These are phyloP conservation scores for Fusarium camptoceras DNA, from an alignment of 2,329 filamentous ascomycete species.

Conservation along the genomic window DNA sequence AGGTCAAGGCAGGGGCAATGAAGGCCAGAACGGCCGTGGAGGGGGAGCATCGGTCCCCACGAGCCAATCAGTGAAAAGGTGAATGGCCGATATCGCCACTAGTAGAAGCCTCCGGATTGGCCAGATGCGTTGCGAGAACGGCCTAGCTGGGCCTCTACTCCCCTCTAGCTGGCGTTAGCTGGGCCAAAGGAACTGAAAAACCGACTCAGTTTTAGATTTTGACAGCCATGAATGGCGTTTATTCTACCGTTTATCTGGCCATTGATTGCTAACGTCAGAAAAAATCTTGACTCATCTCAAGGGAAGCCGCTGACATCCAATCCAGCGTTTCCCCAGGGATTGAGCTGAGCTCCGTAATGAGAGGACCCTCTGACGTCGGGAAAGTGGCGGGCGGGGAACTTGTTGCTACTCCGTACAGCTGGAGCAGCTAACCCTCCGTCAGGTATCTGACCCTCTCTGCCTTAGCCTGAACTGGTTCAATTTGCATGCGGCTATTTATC, in stretches of 20 bases:
- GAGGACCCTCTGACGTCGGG: slow-evolving; percentile 4
- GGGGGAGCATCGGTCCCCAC: slow-evolving; percentile 9
- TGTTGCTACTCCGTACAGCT: slow-evolving; percentile 27
- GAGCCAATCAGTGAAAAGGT: slow-evolving; percentile 22
- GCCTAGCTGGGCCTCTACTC: not conserved
- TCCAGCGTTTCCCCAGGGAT: not conserved
- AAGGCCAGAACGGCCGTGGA: slow-evolving; percentile 21
- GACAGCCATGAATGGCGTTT: not conserved
- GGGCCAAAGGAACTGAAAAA: slow-evolving; percentile 24
- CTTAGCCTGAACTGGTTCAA: slow-evolving; percentile 3
- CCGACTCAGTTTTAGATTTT: slow-evolving; percentile 12
- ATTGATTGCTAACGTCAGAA: slow-evolving; percentile 1
- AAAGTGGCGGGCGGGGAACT: slow-evolving; percentile 18
- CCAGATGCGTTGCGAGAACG: slow-evolving; percentile 7
- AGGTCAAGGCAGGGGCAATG: slow-evolving; percentile 21
- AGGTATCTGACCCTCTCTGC: slow-evolving; percentile 1
- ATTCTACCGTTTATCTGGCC: not conserved
- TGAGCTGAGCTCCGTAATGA: not conserved
- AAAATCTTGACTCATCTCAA: slow-evolving; percentile 6
- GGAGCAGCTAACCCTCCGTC: not conserved
- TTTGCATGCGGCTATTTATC: slow-evolving; percentile 12
- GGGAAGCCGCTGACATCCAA: not conserved
- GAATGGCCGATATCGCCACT: slow-evolving; percentile 46
- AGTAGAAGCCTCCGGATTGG: slow-evolving; percentile 38
- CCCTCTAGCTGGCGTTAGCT: slow-evolving; percentile 14